phyloP scores from a whole-genome alignment of 805 yeast genomes.

The Sugiyamaella mastotermitis region DNA sequence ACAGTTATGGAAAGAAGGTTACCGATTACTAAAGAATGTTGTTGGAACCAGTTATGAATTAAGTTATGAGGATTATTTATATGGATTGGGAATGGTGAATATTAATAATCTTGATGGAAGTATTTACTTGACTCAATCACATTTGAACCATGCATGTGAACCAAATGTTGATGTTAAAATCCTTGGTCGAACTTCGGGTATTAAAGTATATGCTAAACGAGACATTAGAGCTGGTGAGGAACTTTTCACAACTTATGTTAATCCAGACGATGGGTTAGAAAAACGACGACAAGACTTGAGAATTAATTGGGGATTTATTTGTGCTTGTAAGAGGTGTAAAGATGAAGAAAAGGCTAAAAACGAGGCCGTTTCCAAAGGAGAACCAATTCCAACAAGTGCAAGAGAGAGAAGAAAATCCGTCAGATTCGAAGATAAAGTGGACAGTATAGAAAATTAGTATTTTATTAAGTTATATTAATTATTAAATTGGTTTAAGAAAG shows the following conservation, averaged over 20 bases:
- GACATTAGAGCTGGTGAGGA: constrained; percentile 62
- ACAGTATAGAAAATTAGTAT: constrained; percentile 4
- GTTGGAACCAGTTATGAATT: constrained; percentile 33
- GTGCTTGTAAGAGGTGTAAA: constrained; percentile 62
- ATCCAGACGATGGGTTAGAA: constrained; percentile 54
- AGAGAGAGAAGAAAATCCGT: constrained; percentile 22
- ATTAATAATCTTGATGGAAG: constrained; percentile 66
- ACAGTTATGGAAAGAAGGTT: constrained; percentile 54
- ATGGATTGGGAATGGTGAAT: constrained; percentile 64
- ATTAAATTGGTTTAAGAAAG: no score
- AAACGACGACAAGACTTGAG: constrained; percentile 61
- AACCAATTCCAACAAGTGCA: constrained; percentile 1
- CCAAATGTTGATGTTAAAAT: constrained; percentile 54
- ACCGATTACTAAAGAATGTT: constrained; percentile 41
- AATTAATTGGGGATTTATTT: constrained; percentile 74
- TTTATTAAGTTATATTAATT: constrained; percentile 2
- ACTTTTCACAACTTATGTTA: constrained; percentile 61
- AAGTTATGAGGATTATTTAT: constrained; percentile 50
- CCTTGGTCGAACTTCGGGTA: constrained; percentile 44
- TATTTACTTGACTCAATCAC: constrained; percentile 52
- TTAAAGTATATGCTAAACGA: constrained; percentile 54
- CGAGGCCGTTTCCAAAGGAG: constrained; percentile 2
- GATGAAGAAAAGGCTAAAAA: constrained; percentile 41
- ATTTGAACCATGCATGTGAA: constrained; percentile 70
- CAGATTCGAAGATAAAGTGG: constrained; percentile 14